A percentile compares a stretch with the other conserved stretches of the same genome.
Conservation (phyloP, 148 eudicot species). For the Chenopodium berlandieri region DNA sequence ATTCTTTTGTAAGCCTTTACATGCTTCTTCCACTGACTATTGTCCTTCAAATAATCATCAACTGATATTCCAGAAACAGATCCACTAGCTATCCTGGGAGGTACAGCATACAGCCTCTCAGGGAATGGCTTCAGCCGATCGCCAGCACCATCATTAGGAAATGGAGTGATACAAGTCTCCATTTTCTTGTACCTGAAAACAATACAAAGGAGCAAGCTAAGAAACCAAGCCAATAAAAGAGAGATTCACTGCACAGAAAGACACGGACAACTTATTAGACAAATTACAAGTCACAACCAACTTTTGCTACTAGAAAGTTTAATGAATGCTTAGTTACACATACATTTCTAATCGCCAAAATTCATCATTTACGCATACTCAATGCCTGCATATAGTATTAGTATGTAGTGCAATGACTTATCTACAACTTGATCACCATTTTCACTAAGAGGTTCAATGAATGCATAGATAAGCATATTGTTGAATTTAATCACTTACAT, state of each 20-base stretch:
- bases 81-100: constrained; percentile 79
- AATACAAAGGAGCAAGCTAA: not conserved
- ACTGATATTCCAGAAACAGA: constrained; percentile 72
- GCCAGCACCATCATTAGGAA: constrained; percentile 34
- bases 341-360: not conserved
- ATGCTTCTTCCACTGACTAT: constrained; percentile 74
- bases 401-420: not conserved
- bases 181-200: constrained; percentile 91
- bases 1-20: constrained; percentile 72
- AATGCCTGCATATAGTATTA: not conserved
- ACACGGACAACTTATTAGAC: not conserved
- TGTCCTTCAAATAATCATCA: constrained; percentile 63
- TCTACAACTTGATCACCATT: not conserved
- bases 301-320: not conserved
- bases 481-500: not conserved
- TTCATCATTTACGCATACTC: not conserved
- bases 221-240: not conserved
- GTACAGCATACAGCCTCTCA: constrained; percentile 77
- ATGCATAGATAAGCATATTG: not conserved
- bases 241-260: not conserved
- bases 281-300: not conserved
- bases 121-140: constrained; percentile 70
- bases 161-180: constrained; percentile 80
- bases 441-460: not conserved
- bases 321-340: not conserved